A percentile compares a stretch with the other conserved stretches of the same genome.
These are phyloP conservation scores for Annulohypoxylon bovei DNA, from an alignment of 495 filamentous ascomycete genomes.

Conservation along the genomic window DNA sequence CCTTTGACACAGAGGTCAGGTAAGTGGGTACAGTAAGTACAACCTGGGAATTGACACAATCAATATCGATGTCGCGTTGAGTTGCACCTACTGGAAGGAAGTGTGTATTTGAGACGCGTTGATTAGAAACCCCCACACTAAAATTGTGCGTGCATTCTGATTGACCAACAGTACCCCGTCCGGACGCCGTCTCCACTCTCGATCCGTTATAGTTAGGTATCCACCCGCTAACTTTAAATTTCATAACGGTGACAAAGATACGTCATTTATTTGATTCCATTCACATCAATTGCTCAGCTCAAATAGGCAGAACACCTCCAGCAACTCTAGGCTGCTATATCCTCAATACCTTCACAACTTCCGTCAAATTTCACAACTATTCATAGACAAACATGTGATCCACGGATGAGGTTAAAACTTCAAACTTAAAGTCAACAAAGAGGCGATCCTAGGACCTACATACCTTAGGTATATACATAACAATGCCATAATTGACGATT, in stretches of 20 bases:
- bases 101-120: conserved; percentile 9
- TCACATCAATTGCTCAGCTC: neutral
- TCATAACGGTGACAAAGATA: conserved; percentile 6
- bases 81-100: neutral
- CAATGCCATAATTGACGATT: conserved; percentile 1
- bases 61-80: conserved; percentile 17
- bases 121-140: conserved; percentile 18
- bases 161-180: neutral
- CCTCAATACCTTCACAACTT: neutral
- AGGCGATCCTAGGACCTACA: too few relatives aligned
- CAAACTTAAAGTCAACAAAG: too few relatives aligned
- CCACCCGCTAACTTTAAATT: conserved; percentile 4
- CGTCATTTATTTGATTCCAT: neutral
- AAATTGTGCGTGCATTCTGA: conserved; percentile 6
- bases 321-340: neutral
- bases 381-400: neutral
- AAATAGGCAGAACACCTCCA: conserved; percentile 22
- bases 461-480: neutral
- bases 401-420: too few relatives aligned
- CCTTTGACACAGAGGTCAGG: neutral
- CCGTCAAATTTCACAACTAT: neutral
- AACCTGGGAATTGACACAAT: neutral
- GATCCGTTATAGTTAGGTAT: neutral
- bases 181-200: too few relatives aligned
- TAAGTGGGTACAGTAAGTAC: conserved; percentile 7